Evolutionary conservation across 345 rosid genomes (phyloP), one percentile per base, ranked within the genome.

Genomic region (Syzygium oleosum): DNA sequence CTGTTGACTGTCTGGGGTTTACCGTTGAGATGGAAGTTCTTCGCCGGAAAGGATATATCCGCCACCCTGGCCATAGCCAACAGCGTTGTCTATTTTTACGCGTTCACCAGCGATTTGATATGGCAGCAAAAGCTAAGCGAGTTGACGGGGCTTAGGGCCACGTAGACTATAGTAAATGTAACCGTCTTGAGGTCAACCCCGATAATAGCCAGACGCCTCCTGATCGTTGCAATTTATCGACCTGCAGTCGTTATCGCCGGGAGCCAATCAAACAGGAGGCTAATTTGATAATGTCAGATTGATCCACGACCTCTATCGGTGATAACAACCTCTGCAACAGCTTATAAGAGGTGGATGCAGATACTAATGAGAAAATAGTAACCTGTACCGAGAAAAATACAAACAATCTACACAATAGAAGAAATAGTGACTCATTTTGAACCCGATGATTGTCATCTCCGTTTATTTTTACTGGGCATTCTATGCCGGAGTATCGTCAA

Each of bases 61-160:
- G 94, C 91, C 54, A 92, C 93, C 56, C 93, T 93, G 5, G 93
- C 95, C 12, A 29, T 92, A 17, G 90, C 91, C 29, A 23, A 90
- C 34, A 92, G 91, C 43, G 90, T 88, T 9, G 91, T 90, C n/a
- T 92, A 93, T 84, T 92, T 92, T 77, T 88, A 87, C 9, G 93
- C 94, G 17, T 63, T 89, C 52, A 86, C 43, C 51, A 93, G 94
- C 46, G 85, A 85, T 34, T 90, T 90, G 61, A 86, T 91, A 46
- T 94, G 95, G 93, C 84, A 91, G 90, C 91, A 90, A 88, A 92
- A 94, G 89, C 89, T 92, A 19, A 51, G 84, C 43, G 55, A 93
- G 61, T 25, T 90, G 61, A 90, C 93, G 4, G 94, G 93, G n/a
- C 85, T 93, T 29, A 89, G 19, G 12, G 90, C 87, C 55, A 61